Base-by-base conservation (phyloP, 2,329 filamentous ascomycete species). In the Sporothrix curviconia region DNA sequence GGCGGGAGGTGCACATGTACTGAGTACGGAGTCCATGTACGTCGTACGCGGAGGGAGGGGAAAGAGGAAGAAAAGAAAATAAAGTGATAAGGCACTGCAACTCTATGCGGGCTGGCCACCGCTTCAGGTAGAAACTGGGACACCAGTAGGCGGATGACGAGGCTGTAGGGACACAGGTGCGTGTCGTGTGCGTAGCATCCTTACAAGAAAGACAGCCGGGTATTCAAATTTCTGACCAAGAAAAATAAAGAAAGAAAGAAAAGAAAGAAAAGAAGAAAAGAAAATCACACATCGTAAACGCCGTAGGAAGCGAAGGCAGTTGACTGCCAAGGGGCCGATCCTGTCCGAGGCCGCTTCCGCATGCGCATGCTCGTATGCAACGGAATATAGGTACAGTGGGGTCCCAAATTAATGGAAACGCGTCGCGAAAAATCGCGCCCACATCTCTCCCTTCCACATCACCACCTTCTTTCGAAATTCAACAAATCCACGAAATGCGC, bases 31-130 rank as follows among this genome's bases (percentile, higher is more conserved):
- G n/a, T n/a, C n/a, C n/a, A n/a, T n/a, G n/a, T n/a, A n/a, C n/a
- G n/a, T n/a, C n/a, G n/a, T n/a, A 9, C 9, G 6, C 11, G 17
- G 40, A 11, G n/a, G 19, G 39, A 7, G 46, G 4, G 8, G 7
- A 46, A 15, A 55, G 9, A 17, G 39, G n/a, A 7, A n/a, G 14
- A 42, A 34, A 4, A 17, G 19, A 42, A 24, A 34, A 25, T 47
- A 12, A 8, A 11, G 25, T 50, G 57, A 57, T 55, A 51, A 57
- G 49, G 49, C 58, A 57, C 25, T 60, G 58, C 37, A 57, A 60
- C 58, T 55, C 46, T 30, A 53, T 54, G 12, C 17, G 37, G 37
- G 34, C 52, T 12, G 52, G 28, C 51, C 34, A 37, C 42, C 11
- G 25, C 28, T n/a, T 9, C 17, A 22, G 22, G 4, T 30, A 28